Evolutionary conservation across 192 early-diverging fungal species (phyloP), one percentile per base, ranked within the genome.

Genomic region (Chytriomyces sp.): DNA sequence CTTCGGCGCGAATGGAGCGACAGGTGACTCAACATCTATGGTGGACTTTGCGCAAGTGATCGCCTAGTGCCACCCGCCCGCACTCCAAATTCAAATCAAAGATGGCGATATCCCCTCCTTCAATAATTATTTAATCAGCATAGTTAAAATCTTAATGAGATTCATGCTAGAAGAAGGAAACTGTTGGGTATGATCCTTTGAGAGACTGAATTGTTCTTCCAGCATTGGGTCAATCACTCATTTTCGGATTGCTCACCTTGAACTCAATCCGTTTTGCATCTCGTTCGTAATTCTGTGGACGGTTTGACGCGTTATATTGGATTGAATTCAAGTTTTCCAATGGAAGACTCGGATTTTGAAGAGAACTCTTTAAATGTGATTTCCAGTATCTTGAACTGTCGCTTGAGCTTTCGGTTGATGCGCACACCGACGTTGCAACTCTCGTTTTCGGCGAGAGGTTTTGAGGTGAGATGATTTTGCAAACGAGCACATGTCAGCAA

Each of bases 401-500:
- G 34, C 22, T 62, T 61, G 0, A 49, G 5, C 33, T 76, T 49
- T 3, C 49, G n/a, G 28, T 76, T 59, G 30, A 64, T 40, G 14
- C 36, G 36, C 10, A 31, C 32, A 34, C 70, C 59, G 10, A 39
- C 3, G 30, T 53, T 52, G 4, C 32, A 37, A 30, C 38, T 39
- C 52, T 76, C 75, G 33, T 53, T 76, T 28, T 70, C 22, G 17
- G 49, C 57, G 30, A 76, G 38, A 17, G 52, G 62, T 52, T 66
- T 49, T 5, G 67, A 70, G 5, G 70, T 62, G 7, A 28, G 26
- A 1, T 25, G 59, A 68, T 76, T 76, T 63, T 74, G 1, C 25
- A 2, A 38, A n/a, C 22, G 25, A 71, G n/a, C 57, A 17, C 8
- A 5, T 36, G 19, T 12, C 59, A 1, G 7, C 19, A 2, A 36